phyloP scores from a whole-genome alignment of 2,329 filamentous ascomycete genomes.

The Colletotrichum nymphaeae region DNA sequence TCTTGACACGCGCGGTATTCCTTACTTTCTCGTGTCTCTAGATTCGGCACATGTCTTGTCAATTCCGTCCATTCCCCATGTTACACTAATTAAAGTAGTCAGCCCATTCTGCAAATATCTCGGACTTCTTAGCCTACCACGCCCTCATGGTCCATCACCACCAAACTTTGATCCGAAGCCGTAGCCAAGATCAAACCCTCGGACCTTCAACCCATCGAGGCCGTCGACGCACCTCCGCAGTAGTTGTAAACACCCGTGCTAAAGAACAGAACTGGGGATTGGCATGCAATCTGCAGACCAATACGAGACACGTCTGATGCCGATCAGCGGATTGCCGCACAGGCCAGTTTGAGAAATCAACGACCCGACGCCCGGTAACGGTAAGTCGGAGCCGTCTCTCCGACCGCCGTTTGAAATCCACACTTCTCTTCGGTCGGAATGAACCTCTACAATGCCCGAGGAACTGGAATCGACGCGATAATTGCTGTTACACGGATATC shows the following conservation, averaged over 20 bases:
- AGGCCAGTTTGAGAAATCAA: constrained; percentile 1
- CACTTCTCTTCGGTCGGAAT: neutral
- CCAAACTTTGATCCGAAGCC: neutral
- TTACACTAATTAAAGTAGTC: neutral
- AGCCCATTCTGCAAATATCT: neutral
- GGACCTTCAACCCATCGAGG: neutral
- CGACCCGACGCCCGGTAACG: neutral
- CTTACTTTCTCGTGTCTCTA: neutral
- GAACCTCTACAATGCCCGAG: neutral
- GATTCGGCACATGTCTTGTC: neutral
- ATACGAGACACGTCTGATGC: constrained; percentile 26
- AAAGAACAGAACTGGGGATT: constrained; percentile 7
- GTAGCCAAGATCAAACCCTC: neutral
- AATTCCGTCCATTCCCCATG: neutral
- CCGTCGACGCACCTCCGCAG: neutral
- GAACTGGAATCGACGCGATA: neutral
- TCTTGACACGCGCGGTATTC: neutral
- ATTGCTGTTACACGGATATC: neutral
- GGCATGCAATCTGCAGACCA: constrained; percentile 25
- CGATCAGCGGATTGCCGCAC: constrained; percentile 21
- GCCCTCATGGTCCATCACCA: neutral
- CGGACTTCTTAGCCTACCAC: neutral
- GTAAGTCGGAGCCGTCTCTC: neutral
- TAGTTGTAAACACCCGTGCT: neutral
- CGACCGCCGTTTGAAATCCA: neutral